Evolutionary conservation across 768 basidiomycete genomes (phyloP).

Genomic region (Panaeolus cyanescens): DNA sequence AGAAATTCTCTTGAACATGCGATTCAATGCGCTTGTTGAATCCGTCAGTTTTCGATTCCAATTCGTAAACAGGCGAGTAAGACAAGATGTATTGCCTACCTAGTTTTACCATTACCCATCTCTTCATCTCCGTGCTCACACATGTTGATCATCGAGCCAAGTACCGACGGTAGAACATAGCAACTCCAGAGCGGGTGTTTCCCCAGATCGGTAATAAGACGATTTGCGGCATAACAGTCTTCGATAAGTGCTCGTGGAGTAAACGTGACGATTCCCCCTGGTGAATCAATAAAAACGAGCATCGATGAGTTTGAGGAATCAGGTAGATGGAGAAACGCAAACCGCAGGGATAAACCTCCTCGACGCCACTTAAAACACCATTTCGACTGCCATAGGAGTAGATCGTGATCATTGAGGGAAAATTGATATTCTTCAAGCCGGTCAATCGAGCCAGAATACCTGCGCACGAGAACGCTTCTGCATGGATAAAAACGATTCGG

Average conservation of each 20-base stretch:
- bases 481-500: not conserved
- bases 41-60: too few species aligned
- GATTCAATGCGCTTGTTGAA: not conserved
- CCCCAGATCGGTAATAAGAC: not conserved
- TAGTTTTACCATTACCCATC: not conserved
- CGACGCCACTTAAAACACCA: not conserved
- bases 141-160: not conserved
- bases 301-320: not conserved
- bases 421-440: not conserved
- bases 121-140: not conserved
- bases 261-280: not conserved
- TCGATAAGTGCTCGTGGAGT: not conserved
- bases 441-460: not conserved
- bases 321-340: not conserved
- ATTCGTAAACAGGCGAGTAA: too few species aligned
- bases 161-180: not conserved
- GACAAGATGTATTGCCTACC: not conserved
- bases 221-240: not conserved
- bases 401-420: not conserved
- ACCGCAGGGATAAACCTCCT: not conserved
- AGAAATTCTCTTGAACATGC: not conserved
- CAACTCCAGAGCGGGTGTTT: not conserved
- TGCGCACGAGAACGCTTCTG: not conserved
- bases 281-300: too few species aligned
- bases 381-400: not conserved